Evolutionary conservation across 257 asterid species (phyloP), one percentile per base, ranked within the genome.

Genomic region (Henckelia pumila): DNA sequence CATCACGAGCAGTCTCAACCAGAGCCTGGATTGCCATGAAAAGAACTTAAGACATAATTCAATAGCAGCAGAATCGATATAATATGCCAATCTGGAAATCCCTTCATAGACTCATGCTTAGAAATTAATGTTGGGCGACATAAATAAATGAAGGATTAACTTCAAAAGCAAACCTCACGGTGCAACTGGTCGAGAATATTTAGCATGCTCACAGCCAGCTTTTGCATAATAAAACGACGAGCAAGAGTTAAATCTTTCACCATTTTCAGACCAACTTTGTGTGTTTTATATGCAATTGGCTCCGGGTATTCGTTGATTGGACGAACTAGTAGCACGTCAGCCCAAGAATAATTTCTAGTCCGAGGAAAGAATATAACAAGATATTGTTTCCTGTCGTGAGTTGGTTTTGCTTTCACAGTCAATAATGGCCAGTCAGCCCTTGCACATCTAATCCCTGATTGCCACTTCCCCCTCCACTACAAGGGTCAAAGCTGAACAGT

Each of bases 381-480:
- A 83, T 94, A 88, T 73, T 87, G 92, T 80, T 91, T 91, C 81
- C 96, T 81, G 79, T 82, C 96, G 73, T 87, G 97, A 49, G 97
- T 88, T 66, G 99, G 99, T 83, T 88, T 94, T 72, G 96, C 96
- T 77, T 76, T 91, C 81, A 91, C 68, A 80, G 97, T 88, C 67
- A 95, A 71, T 71, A 94, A 77, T 50, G 99, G 99, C 95, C 97
- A 88, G 71, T 94, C 99, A 64, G 85, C 89, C 81, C 92, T 82
- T 17, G 93, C 91, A 67, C 99, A 94, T 79, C 84, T 85, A 62
- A 94, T 94, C 82, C 97, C 99, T 40, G 97, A 85, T 77, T 94
- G 97, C 99, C 99, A 94, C 76, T 84, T 76, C 69, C 99, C 99
- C 79, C 97, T 88, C 97, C 99, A 91, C 99, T 94, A 68, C 66